Evolutionary conservation across 2,329 filamentous ascomycete genomes (phyloP).

Genomic region (Ilyonectria mors-panacis): DNA sequence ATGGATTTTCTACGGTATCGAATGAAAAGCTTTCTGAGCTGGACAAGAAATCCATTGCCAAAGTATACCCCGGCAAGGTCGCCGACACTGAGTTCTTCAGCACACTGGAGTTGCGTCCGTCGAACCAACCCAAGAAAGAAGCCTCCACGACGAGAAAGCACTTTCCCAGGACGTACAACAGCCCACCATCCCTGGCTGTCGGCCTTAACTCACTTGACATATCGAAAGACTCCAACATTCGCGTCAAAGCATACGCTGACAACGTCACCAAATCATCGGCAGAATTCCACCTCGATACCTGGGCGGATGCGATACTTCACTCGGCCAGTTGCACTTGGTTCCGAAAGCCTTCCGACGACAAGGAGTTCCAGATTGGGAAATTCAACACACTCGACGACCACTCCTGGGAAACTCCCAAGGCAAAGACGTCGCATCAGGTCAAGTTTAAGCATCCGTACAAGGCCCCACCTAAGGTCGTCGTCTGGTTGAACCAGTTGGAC

Average conservation of each 20-base stretch:
- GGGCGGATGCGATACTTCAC: conserved; percentile 32
- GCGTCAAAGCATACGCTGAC: conserved; percentile 25
- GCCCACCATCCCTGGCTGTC: conserved; percentile 3
- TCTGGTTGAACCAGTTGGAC: conserved; percentile 33
- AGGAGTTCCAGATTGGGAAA: conserved; percentile 31
- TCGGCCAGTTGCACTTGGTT: conserved; percentile 27
- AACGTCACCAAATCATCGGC: conserved; percentile 10
- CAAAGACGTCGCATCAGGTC: conserved; percentile 26
- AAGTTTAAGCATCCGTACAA: conserved; percentile 26
- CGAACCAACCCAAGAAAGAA: conserved; percentile 15
- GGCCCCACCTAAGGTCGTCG: conserved; percentile 27
- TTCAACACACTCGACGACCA: conserved; percentile 31
- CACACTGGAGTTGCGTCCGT: conserved; percentile 31
- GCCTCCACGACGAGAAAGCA: conserved; percentile 16
- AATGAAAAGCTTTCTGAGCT: conserved; percentile 37
- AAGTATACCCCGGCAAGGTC: conserved; percentile 31
- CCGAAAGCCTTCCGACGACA: conserved; percentile 14
- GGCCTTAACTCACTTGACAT: conserved; percentile 28
- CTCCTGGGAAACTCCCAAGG: conserved; percentile 29
- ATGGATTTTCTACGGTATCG: conserved; percentile 24
- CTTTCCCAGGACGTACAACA: conserved; percentile 21
- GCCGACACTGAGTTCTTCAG: conserved; percentile 30
- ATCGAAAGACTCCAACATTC: conserved; percentile 25
- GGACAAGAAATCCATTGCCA: conserved; percentile 40
- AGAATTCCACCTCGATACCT: conserved; percentile 20